Evolutionary conservation across 257 asterid genomes (phyloP), one percentile per base, ranked within the genome.

Genomic region (Anisodus acutangulus): DNA sequence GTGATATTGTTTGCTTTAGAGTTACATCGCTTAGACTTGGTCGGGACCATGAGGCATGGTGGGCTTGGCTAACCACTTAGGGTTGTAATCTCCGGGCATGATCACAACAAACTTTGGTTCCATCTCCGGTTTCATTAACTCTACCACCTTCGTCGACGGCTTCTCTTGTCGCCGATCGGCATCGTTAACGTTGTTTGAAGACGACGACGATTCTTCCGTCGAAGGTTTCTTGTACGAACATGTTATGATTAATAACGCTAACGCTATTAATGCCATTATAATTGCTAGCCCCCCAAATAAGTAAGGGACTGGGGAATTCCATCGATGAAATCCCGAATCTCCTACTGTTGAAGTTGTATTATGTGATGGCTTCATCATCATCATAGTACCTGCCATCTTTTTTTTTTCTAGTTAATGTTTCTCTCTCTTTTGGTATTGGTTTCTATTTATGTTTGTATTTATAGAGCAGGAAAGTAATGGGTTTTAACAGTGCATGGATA

Each of bases 261-360:
- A 62, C 41, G 90, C 89, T 11, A 91, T 84, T 9, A 91, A 78
- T 53, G 85, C 89, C 37, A 93, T 13, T 82, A 90, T 76, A 64
- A 90, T 17, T 12, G 92, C 90, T 19, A 87, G 26, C 5, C 90
- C 87, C 2, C 90, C 85, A 58, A 88, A 91, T 8, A 93, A 80
- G 83, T 91, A 93, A 17, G 97, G 93, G 0, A 91, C 68, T 54
- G 94, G 91, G 9, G 94, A 88, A n/a, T 81, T 85, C 92, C 93
- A 85, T 79, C 82, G 83, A 16, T 86, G 88, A 80, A 85, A 53
- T 26, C 80, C 91, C 79, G 87, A 76, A 58, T 49, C n/a, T 51
- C 16, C 66, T n/a, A 9, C 35, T 17, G 85, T 19, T 17, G 82
- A n/a, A 22, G 83, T 22, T 53, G 86, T 70, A 10, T 26, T 58